Evolutionary conservation across 768 basidiomycete genomes (phyloP).

Genomic region (Kwoniella shandongensis): DNA sequence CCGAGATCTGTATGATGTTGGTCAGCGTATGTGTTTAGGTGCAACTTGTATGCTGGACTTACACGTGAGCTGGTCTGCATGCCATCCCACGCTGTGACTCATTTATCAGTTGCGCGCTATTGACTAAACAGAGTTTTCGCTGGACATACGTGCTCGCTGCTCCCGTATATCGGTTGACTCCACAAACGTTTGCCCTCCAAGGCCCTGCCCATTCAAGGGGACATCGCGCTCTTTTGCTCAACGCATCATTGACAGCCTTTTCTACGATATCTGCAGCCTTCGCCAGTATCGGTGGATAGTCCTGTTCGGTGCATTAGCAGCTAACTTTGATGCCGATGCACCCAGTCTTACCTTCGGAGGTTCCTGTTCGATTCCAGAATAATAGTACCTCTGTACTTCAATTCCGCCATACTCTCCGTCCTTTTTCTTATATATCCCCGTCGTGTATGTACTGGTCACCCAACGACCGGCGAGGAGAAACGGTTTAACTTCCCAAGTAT

Average conservation of each 20-base stretch:
- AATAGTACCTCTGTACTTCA: conserved; percentile 29
- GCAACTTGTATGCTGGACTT: no score
- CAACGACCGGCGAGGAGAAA: conserved; percentile 47
- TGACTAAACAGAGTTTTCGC: background rate
- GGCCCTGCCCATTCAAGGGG: conserved; percentile 45
- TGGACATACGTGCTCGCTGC: conserved; percentile 35
- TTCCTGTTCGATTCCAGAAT: conserved; percentile 26
- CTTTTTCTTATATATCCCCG: conserved; percentile 6
- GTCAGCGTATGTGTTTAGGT: no score
- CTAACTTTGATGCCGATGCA: background rate
- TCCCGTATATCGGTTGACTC: conserved; percentile 53
- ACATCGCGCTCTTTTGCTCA: conserved; percentile 32
- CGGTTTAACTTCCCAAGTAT: conserved; percentile 41
- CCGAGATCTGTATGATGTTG: conserved; percentile 46
- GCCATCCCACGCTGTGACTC: conserved; percentile 48
- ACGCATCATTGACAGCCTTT: conserved; percentile 44
- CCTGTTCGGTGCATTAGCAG: background rate
- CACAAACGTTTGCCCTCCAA: conserved; percentile 52
- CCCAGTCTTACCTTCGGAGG: conserved; percentile 13
- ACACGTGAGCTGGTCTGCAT: conserved; percentile 54
- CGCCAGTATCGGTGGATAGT: conserved; percentile 41
- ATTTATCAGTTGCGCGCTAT: background rate
- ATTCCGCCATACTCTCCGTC: conserved; percentile 9
- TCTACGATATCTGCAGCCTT: conserved; percentile 48
- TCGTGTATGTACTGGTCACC: conserved; percentile 49